A percentile compares a stretch with the other conserved stretches of the same genome.
These are phyloP conservation scores for Byssothecium circinans DNA, from an alignment of 2,329 filamentous ascomycete genomes.

Conservation along the genomic window DNA sequence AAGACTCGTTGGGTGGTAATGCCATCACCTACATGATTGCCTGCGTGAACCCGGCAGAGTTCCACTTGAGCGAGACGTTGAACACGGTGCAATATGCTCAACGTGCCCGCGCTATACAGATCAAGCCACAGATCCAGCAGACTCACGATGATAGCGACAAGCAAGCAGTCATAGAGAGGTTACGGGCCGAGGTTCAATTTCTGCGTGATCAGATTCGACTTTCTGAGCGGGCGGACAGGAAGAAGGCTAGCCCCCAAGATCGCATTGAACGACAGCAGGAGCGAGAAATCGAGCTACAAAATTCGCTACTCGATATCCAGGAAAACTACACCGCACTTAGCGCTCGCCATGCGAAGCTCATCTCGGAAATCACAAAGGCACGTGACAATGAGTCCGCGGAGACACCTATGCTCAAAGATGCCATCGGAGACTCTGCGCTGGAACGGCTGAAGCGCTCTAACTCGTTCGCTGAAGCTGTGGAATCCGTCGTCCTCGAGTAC, in stretches of 20 bases:
- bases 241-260: slow-evolving; percentile 62
- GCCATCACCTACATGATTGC: slow-evolving; percentile 99
- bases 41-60: slow-evolving; percentile 94
- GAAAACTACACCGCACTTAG: slow-evolving; percentile 93
- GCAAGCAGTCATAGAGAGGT: slow-evolving; percentile 85
- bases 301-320: slow-evolving; percentile 87
- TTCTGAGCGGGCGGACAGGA: slow-evolving; percentile 68
- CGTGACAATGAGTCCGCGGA: slow-evolving; percentile 65
- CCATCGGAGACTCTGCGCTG: slow-evolving; percentile 74
- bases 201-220: slow-evolving; percentile 90
- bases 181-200: slow-evolving; percentile 92
- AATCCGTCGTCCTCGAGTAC: slow-evolving; percentile 94
- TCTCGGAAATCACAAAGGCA: slow-evolving; percentile 87
- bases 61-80: slow-evolving; percentile 94
- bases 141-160: slow-evolving; percentile 87
- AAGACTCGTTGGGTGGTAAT: slow-evolving; percentile 95
- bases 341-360: slow-evolving; percentile 91
- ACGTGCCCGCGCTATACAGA: slow-evolving; percentile 92
- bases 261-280: slow-evolving; percentile 78
- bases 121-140: slow-evolving; percentile 94
- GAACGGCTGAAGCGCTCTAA: slow-evolving; percentile 92
- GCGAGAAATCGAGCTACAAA: slow-evolving; percentile 86
- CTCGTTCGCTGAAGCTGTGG: slow-evolving; percentile 92
- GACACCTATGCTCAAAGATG: slow-evolving; percentile 62
- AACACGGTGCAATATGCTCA: slow-evolving; percentile 98